A percentile compares a stretch with the other conserved stretches of the same genome.
These are phyloP conservation scores for Neodidymelliopsis sp. DNA, from an alignment of 2,329 filamentous ascomycete genomes.

Conservation along the genomic window DNA sequence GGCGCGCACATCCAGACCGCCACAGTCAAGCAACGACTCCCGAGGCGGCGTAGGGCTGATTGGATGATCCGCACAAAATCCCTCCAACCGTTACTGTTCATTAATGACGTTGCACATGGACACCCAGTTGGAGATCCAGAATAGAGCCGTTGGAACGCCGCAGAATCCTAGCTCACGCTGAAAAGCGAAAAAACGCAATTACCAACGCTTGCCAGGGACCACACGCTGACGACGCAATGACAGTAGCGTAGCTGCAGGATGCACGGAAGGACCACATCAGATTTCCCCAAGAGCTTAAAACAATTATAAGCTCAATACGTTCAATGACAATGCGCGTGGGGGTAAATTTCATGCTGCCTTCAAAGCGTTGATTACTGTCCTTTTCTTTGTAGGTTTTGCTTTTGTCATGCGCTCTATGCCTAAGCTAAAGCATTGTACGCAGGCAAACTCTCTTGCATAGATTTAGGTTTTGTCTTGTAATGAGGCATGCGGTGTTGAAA, in stretches of 20 bases:
- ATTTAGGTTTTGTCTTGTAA: too few relatives aligned
- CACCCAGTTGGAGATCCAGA: not conserved
- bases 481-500: too few relatives aligned
- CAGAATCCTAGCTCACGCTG: not conserved
- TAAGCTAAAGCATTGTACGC: too few relatives aligned
- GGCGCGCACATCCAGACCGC: constrained; percentile 11
- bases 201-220: not conserved
- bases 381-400: too few relatives aligned
- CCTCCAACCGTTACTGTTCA: not conserved
- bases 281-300: too few relatives aligned
- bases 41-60: constrained; percentile 2
- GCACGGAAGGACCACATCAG: too few relatives aligned
- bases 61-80: not conserved
- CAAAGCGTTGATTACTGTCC: too few relatives aligned
- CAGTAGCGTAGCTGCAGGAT: not conserved
- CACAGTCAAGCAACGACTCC: constrained; percentile 8
- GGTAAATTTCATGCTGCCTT: too few relatives aligned
- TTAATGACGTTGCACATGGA: not conserved
- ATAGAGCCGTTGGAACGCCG: constrained; percentile 1
- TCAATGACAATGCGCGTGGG: too few relatives aligned
- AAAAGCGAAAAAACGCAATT: not conserved
- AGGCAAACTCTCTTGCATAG: too few relatives aligned
- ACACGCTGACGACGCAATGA: not conserved
- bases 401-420: too few relatives aligned
- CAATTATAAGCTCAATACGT: too few relatives aligned